A percentile compares a stretch with the other conserved stretches of the same genome.
Evolutionary conservation across 352 stramenopile species (phyloP).

Genomic region (Phytopythium mirpurense): DNA sequence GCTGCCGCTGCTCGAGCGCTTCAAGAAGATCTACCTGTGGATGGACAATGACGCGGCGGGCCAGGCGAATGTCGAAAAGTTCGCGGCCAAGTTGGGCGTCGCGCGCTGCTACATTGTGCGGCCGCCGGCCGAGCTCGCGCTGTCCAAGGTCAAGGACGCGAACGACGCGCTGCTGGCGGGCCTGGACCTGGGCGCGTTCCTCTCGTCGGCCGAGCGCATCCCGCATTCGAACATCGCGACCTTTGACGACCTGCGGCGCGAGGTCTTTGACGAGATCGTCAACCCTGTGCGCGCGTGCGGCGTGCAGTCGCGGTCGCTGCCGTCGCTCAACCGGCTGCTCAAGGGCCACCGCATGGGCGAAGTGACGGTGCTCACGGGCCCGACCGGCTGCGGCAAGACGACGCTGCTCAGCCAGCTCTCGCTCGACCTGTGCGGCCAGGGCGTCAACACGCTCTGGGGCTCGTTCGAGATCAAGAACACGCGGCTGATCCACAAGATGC

Average conservation of each 20-base stretch:
- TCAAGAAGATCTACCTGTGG: conserved; percentile 98
- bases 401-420: conserved; percentile 92
- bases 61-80: conserved; percentile 94
- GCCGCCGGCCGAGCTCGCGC: conserved; percentile 31
- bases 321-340: conserved; percentile 92
- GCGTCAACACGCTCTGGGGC: conserved; percentile 98
- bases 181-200: conserved; percentile 83
- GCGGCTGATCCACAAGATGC: conserved; percentile 96
- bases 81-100: conserved; percentile 94
- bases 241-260: conserved; percentile 89
- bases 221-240: conserved; percentile 93
- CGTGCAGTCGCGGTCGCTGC: conserved; percentile 90
- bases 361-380: conserved; percentile 97
- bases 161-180: conserved; percentile 95
- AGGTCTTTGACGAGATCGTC: conserved; percentile 94
- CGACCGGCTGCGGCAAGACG: conserved; percentile 95
- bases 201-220: conserved; percentile 78
- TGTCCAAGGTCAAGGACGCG: conserved; percentile 93
- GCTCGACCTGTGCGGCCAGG: conserved; percentile 89
- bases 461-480: conserved; percentile 99
- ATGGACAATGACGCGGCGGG: conserved; percentile 97
- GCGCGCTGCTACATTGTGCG: conserved; percentile 90
- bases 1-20: conserved; percentile 94
- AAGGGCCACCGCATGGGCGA: conserved; percentile 97
- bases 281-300: conserved; percentile 93